phyloP scores from a whole-genome alignment of 2,329 filamentous ascomycete genomes.

The Fusarium annulatum region DNA sequence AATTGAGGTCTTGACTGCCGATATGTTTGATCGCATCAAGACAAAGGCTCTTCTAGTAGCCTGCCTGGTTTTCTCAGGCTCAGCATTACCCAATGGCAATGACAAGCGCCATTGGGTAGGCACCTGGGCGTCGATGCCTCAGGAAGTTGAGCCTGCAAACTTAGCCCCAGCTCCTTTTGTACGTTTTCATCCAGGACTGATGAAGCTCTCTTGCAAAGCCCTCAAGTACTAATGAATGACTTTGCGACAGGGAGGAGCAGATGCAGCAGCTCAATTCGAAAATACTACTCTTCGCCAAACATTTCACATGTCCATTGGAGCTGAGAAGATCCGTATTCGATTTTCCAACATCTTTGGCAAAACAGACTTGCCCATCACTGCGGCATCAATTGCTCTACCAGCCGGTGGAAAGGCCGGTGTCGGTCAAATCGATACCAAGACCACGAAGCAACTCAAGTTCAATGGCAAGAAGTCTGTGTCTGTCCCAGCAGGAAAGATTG shows the following conservation, averaged over 20 bases:
- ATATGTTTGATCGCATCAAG: not conserved
- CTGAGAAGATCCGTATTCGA: slow-evolving; percentile 17
- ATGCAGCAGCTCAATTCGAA: slow-evolving; percentile 15
- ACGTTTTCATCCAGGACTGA: rapidly evolving
- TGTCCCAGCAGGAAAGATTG: slow-evolving; percentile 8
- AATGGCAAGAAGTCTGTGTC: slow-evolving; percentile 13
- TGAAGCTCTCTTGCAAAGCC: rapidly evolving
- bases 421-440: slow-evolving; percentile 16
- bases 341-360: slow-evolving; percentile 32
- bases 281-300: slow-evolving; percentile 30
- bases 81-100: slow-evolving; percentile 1
- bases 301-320: slow-evolving; percentile 22
- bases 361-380: slow-evolving; percentile 18
- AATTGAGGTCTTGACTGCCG: not conserved
- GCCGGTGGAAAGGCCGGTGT: slow-evolving; percentile 9
- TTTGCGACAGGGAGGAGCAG: slow-evolving; percentile 4
- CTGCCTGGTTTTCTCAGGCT: not conserved
- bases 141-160: slow-evolving; percentile 28
- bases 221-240: not conserved
- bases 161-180: slow-evolving; percentile 29
- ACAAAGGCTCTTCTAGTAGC: slow-evolving; percentile 11
- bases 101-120: slow-evolving; percentile 25
- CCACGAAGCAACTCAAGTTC: slow-evolving; percentile 8
- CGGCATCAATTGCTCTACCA: slow-evolving; percentile 19
- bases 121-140: slow-evolving; percentile 30